Percentiles rank a stretch among this genome's conserved stretches.
Evolutionary conservation across 2,329 filamentous ascomycete genomes (phyloP).

Genomic region (Claviceps digitariae): DNA sequence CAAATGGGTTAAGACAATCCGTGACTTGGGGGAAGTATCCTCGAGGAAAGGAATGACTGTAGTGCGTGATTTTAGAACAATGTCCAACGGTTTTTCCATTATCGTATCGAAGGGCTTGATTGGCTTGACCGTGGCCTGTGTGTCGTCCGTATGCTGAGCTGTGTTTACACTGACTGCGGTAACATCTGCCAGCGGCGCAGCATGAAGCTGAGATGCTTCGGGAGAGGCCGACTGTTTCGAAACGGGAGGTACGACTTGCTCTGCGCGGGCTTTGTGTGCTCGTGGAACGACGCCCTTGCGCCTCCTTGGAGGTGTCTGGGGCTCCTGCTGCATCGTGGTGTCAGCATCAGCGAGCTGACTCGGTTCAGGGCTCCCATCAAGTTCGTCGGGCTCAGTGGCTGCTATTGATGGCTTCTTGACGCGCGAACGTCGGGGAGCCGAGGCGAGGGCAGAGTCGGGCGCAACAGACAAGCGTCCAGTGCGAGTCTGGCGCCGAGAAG

Average conservation of each 20-base stretch:
- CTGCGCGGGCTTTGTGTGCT: constrained; percentile 24
- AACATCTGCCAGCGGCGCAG: constrained; percentile 58
- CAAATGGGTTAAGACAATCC: constrained; percentile 85
- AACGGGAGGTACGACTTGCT: constrained; percentile 26
- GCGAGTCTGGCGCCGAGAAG: constrained; percentile 37
- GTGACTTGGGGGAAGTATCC: constrained; percentile 62
- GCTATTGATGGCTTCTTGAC: constrained; percentile 22
- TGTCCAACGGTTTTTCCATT: constrained; percentile 84
- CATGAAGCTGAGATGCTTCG: constrained; percentile 34
- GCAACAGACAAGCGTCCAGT: constrained; percentile 29
- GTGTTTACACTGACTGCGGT: constrained; percentile 51
- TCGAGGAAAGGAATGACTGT: constrained; percentile 56
- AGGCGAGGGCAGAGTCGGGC: constrained; percentile 30
- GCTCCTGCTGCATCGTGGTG: constrained; percentile 19
- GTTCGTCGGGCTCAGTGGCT: constrained; percentile 12
- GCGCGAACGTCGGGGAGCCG: constrained; percentile 26
- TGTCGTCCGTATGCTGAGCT: constrained; percentile 13
- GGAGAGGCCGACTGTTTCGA: constrained; percentile 44
- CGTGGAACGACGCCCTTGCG: constrained; percentile 45
- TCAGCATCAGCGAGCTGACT: constrained; percentile 25
- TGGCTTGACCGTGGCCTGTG: constrained; percentile 43
- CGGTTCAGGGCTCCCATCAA: background rate
- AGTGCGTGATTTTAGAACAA: constrained; percentile 74
- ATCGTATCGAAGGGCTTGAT: constrained; percentile 65
- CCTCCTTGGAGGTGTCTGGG: constrained; percentile 39